A percentile compares a stretch with the other conserved stretches of the same genome.
These are phyloP conservation scores for Penicillium rolfsii DNA, from an alignment of 2,329 filamentous ascomycete species.

Conservation along the genomic window DNA sequence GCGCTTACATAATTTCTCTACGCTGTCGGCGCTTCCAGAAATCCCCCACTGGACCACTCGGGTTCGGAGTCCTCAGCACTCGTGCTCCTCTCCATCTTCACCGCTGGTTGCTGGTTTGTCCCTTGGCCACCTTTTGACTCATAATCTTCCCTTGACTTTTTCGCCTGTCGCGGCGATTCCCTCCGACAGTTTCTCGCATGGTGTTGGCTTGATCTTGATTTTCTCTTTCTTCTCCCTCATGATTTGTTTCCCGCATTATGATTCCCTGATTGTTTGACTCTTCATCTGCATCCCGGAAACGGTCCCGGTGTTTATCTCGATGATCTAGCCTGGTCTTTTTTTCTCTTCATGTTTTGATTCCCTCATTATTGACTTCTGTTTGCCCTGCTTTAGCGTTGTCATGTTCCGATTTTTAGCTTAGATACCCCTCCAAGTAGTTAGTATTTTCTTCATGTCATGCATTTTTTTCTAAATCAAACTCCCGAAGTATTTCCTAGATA, in stretches of 20 bases:
- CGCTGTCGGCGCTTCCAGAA: slow-evolving; percentile 31
- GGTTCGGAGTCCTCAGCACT: background rate
- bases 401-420: slow-evolving; percentile 7
- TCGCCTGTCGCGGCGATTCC: background rate
- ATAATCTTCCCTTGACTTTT: slow-evolving; percentile 2
- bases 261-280: background rate
- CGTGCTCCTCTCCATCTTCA: slow-evolving; percentile 10
- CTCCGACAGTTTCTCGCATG: slow-evolving; percentile 13
- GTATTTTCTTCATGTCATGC: background rate
- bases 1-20: slow-evolving; percentile 32
- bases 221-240: slow-evolving; percentile 13
- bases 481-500: slow-evolving; percentile 16
- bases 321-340: background rate
- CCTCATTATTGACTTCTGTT: slow-evolving; percentile 12
- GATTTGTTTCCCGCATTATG: slow-evolving; percentile 11
- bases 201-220: slow-evolving; percentile 9
- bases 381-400: slow-evolving; percentile 19
- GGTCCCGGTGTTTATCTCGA: slow-evolving; percentile 4
- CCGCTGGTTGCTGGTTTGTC: slow-evolving; percentile 23
- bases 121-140: slow-evolving; percentile 15
- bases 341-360: background rate
- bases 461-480: background rate
- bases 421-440: slow-evolving; percentile 22
- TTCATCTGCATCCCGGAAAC: slow-evolving; percentile 1
- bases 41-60: slow-evolving; percentile 6